Base-by-base conservation (phyloP, 768 basidiomycete genomes). In the Neoboletus subvelutipes region DNA sequence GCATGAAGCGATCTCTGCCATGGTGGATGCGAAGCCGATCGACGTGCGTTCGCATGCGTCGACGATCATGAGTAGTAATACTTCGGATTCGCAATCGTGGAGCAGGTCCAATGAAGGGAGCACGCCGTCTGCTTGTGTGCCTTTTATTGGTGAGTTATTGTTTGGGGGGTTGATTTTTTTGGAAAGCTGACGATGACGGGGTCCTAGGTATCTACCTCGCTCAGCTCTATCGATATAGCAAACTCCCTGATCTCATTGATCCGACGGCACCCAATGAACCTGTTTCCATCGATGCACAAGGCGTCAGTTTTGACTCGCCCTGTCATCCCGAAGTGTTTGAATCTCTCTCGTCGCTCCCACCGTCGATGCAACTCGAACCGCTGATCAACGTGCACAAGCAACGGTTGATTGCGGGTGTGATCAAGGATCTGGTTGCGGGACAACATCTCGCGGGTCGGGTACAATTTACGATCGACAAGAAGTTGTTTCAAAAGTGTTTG, bases 371-470 rank as follows among this genome's bases (percentile, higher is more conserved):
- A 58, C 80, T 94, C 29, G 90, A 93, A 64, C 90, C 92, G 4
- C 72, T 94, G 56, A 90, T 94, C 74, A 94, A 92, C 67, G 87
- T 94, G 7, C 90, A 93, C 72, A 93, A 94, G 72, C 92, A 94
- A 67, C 83, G 92, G 36, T 74, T 87, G 62, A 88, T 91, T 51
- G 90, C 92, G 11, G 82, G 81, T 17, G 86, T 90, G 41, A 89
- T 93, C 75, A 91, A 92, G 69, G 80, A 83, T 8, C 74, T 93
- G 53, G 89, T 93, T 9, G 84, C 87, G 11, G 89, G 90, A 2
- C 92, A 93, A 67, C 92, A 93, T 64, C 80, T 92, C 11, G 88
- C 92, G 2, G 84, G 86, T 56, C 82, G 82, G 28, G 78, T 91
- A 29, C 82, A 88, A 39, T 87, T 83, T 60, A 78, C 82, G 29